Conservation (phyloP, 2,329 filamentous ascomycete genomes). For the Emmonsia crescens region DNA sequence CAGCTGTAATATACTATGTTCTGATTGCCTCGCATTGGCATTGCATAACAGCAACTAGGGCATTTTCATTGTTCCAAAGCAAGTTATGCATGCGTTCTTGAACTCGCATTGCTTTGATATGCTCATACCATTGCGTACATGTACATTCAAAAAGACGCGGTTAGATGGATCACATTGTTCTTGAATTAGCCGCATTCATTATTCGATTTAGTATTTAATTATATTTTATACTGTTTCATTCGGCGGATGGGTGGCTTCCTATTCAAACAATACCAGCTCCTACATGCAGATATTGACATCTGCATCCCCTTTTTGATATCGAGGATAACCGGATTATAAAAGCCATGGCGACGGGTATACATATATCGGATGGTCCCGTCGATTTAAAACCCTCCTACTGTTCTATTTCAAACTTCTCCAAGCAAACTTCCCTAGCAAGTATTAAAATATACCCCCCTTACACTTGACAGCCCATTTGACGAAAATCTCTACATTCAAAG, state of each 20-base stretch:
- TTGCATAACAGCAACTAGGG: background rate
- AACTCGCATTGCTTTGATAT: background rate
- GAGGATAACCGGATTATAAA: no score
- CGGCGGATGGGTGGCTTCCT: background rate
- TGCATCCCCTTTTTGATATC: no score
- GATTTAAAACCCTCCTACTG: background rate
- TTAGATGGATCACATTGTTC: no score
- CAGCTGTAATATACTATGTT: background rate
- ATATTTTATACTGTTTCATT: background rate
- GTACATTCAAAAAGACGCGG: background rate
- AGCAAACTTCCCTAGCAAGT: background rate
- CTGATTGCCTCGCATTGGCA: background rate
- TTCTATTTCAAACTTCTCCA: background rate
- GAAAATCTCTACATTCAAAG: background rate
- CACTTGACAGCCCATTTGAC: background rate
- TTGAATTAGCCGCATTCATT: no score
- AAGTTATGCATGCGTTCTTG: background rate
- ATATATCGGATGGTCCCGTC: background rate
- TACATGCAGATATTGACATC: background rate
- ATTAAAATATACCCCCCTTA: background rate
- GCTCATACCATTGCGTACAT: background rate
- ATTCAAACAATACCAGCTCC: background rate
- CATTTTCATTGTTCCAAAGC: background rate
- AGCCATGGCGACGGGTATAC: background rate
- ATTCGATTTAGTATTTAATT: no score